Percentiles rank a stretch among this genome's conserved stretches.
Evolutionary conservation across 2,329 filamentous ascomycete species (phyloP).

Genomic region (Bipolaris sorokiniana): DNA sequence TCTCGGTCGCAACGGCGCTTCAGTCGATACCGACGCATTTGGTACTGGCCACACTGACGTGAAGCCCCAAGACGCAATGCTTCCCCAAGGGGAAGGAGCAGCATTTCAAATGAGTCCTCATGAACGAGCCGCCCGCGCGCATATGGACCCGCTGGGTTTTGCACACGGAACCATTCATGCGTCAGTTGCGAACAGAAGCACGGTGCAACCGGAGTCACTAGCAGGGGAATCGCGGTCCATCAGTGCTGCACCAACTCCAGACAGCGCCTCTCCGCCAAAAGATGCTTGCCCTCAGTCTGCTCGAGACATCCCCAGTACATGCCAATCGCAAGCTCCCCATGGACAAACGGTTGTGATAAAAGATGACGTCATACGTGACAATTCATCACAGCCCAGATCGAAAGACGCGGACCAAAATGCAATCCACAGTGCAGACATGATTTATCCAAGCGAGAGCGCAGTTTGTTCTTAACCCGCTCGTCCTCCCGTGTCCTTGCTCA

Average conservation of each 20-base stretch:
- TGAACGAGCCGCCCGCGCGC: not conserved
- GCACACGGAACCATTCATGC: not conserved
- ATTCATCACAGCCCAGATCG: not conserved
- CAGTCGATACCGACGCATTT: slow-evolving; percentile 12
- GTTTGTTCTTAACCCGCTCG: slow-evolving; percentile 14
- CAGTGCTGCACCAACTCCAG: not conserved
- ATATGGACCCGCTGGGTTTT: not conserved
- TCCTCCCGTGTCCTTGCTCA: slow-evolving; percentile 12
- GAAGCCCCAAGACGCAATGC: slow-evolving; percentile 3
- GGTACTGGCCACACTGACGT: slow-evolving; percentile 17
- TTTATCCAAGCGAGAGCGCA: slow-evolving; percentile 4
- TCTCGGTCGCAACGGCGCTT: slow-evolving; percentile 20
- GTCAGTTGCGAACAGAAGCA: not conserved
- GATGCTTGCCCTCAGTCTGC: not conserved
- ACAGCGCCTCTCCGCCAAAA: not conserved
- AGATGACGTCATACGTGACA: not conserved
- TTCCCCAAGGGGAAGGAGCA: slow-evolving; percentile 1
- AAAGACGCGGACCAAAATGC: not conserved
- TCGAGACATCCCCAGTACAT: not conserved
- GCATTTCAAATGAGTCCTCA: not conserved
- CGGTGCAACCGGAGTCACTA: not conserved
- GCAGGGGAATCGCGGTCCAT: not conserved
- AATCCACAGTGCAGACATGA: not conserved
- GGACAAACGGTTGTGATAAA: not conserved
- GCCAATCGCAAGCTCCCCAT: not conserved